Base-by-base conservation (phyloP, 352 stramenopile genomes). In the Pythium utonaiense region DNA sequence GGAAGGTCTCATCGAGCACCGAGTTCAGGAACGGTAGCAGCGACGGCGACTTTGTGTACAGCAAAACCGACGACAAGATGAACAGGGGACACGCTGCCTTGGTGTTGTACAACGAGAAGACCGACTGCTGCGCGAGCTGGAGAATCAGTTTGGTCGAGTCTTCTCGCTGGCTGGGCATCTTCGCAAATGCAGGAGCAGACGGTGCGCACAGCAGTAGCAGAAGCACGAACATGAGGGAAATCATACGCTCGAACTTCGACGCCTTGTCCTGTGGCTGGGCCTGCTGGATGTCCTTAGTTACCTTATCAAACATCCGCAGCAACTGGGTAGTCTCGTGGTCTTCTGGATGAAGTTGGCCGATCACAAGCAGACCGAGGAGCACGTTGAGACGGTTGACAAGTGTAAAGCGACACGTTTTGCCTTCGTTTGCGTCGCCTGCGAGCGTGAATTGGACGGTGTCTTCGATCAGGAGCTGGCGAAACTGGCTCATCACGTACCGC, bases 11-110 rank as follows among this genome's bases (percentile, higher is more conserved):
- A 6, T 51, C 62, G 10, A 69, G 22, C 10, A 69, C 53, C 47
- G 62, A 63, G 33, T 49, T 56, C 3, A 86, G 66, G 30, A 86
- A 84, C 19, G 80, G 69, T 22, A 88, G 62, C 19, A 88, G 61
- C 1, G 73, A 71, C 5, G 80, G 74, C 8, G 74, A 82, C 56
- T 88, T 88, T 14, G 80, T 89, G 64, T 88, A 89, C 47, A 89
- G 77, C 17, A 88, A 60, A 38, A 89, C 78, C 0, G 80, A 74
- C 19, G 75, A 83, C 16, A 89, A 69, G 1, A 89, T 73, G 12
- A 89, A 80, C 12, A 88, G 69, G 41, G 80, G 76, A 19, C 80
- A 76, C 17, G 73, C 70, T 1, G 65, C 62, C 53, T 78, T 74
- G 41, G 70, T 62, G 57, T 69, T 78, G 64, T 87, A 89, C 14